A percentile compares a stretch with the other conserved stretches of the same genome.
Evolutionary conservation across 176 grass and related monocot species (phyloP).

Genomic region (Eragrostis nindensis): DNA sequence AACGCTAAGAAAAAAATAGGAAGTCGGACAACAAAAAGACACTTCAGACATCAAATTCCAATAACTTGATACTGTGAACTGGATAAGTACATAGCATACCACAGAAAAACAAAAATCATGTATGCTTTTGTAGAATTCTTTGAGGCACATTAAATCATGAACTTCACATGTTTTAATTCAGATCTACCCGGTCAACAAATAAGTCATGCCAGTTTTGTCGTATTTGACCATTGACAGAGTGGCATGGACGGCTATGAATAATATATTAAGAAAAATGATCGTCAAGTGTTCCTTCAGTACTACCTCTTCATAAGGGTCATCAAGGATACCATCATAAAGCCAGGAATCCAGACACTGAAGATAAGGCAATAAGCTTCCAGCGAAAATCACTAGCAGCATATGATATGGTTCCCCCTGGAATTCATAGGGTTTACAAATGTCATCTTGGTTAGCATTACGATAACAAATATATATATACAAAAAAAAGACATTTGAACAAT

Average conservation of each 20-base stretch:
- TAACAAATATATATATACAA: conserved; percentile 20
- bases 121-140: background rate
- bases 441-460: background rate
- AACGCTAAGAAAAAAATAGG: no score
- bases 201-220: background rate
- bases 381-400: conserved; percentile 83
- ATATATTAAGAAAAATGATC: background rate
- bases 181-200: conserved; percentile 13
- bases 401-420: conserved; percentile 75
- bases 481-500: conserved; percentile 19
- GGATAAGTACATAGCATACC: conserved; percentile 15
- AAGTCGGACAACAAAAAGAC: no score
- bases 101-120: background rate
- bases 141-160: conserved; percentile 19
- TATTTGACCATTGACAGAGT: conserved; percentile 16
- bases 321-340: conserved; percentile 97
- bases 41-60: no score
- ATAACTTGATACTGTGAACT: conserved; percentile 26
- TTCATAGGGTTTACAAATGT: conserved; percentile 42
- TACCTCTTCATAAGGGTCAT: conserved; percentile 97
- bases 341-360: conserved; percentile 90
- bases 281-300: conserved; percentile 43
- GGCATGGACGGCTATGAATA: conserved; percentile 13
- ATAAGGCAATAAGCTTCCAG: conserved; percentile 86
- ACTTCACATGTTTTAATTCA: background rate